Evolutionary conservation across 768 basidiomycete genomes (phyloP), one percentile per base, ranked within the genome.

Genomic region (Brasilioporus rufonigricans): DNA sequence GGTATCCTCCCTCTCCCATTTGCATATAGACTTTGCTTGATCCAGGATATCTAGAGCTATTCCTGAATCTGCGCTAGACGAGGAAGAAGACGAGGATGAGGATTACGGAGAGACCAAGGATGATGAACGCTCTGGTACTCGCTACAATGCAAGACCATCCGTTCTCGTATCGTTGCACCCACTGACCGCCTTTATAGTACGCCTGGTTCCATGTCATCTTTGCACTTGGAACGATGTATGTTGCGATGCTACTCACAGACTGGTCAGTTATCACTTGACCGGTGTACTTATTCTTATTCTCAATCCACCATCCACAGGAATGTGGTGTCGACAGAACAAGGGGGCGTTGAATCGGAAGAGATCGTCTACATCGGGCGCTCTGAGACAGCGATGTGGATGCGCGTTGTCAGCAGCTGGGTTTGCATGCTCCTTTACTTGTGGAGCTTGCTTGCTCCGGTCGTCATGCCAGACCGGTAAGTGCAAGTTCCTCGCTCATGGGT

Each of bases 131-230:
- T 81, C 87, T 39, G 94, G 93, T 13, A 96, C 93, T 10, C 88
- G 93, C 56, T 99, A 98, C 74, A 97, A 97, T 59, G 94, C 94
- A 70, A 58, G 85, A 68, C 10, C 47, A 13, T 45, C 44, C 52
- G 21, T 44, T 29, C 39, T 51, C 18, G 6, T 32, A 35, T 38
- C 14, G n/a, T 16, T 54, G 26, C 24, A 32, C 11, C 41, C 12
- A 32, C 52, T 55, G 18, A 59, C 35, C 32, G 27, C 21, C 43
- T 38, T 33, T 19, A 6, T 61, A 97, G 94, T 99, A 99, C 69
- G 84, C 93, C 2, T 99, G 94, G 93, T 98, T 99, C 84, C 97
- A 99, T 67, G 74, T 98, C 70, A 98, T 99, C 65, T 99, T 98
- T 68, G 85, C 89, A 43, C 88, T 98, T 62, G 97, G 86, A 27